Evolutionary conservation across 768 basidiomycete species (phyloP).

Genomic region (Coprinopsis cinerea): DNA sequence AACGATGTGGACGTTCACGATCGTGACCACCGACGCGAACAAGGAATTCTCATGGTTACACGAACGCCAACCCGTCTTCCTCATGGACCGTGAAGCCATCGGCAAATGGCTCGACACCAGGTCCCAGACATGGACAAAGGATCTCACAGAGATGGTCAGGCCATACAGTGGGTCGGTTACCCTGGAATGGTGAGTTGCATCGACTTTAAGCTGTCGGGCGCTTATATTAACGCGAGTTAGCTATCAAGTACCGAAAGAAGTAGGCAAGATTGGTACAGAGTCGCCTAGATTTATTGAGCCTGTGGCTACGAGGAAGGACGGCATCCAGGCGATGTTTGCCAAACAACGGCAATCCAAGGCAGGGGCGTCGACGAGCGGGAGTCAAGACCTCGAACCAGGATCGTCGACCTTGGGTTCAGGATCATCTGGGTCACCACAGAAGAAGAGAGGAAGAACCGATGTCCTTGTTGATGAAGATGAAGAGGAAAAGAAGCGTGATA

Average conservation of each 20-base stretch:
- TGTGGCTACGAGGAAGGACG: conserved; percentile 71
- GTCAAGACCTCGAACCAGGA: too few species aligned
- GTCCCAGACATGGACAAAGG: background rate
- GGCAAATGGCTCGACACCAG: conserved; percentile 4
- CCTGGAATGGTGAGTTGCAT: conserved; percentile 59
- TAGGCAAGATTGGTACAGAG: conserved; percentile 86
- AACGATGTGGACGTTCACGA: conserved; percentile 75
- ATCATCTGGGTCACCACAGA: too few species aligned
- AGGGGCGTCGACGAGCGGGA: background rate
- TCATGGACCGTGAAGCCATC: background rate
- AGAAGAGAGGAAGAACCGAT: too few species aligned
- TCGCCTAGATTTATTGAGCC: conserved; percentile 81
- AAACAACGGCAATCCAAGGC: conserved; percentile 45
- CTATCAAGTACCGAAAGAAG: conserved; percentile 84
- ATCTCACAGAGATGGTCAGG: background rate
- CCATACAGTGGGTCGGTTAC: conserved; percentile 34
- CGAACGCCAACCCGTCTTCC: conserved; percentile 4
- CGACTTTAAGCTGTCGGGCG: background rate
- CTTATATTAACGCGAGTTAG: conserved; percentile 30
- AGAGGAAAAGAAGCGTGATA: too few species aligned
- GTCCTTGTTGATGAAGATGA: too few species aligned
- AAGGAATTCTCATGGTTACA: conserved; percentile 58
- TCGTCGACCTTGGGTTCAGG: too few species aligned
- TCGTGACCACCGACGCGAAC: conserved; percentile 78
- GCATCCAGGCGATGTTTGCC: conserved; percentile 78